phyloP scores from a whole-genome alignment of 1,139 yeast species.

The Petasospora rhodanensis region DNA sequence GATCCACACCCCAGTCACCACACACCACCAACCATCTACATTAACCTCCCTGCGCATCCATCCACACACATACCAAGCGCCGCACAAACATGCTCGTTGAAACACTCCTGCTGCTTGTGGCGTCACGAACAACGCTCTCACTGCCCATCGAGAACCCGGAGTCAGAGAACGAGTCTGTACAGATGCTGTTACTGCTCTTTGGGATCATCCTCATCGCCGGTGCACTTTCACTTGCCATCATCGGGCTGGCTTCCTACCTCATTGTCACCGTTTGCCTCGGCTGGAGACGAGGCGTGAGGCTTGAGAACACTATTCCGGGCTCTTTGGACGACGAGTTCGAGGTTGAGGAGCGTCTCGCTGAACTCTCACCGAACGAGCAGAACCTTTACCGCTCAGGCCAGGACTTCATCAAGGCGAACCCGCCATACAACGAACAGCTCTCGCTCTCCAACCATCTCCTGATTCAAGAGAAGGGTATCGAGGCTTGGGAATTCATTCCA shows the following conservation, averaged over 20 bases:
- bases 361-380: conserved; percentile 66
- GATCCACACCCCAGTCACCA: too few relatives aligned
- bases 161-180: too few relatives aligned
- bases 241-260: too few relatives aligned
- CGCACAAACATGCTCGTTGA: too few relatives aligned
- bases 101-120: too few relatives aligned
- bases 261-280: conserved; percentile 3
- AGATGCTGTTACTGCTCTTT: too few relatives aligned
- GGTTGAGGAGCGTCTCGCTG: conserved; percentile 59
- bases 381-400: conserved; percentile 66
- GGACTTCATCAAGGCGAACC: conserved; percentile 46
- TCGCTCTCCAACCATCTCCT: conserved; percentile 39
- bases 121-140: too few relatives aligned
- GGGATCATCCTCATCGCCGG: conserved; percentile 4
- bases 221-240: too few relatives aligned
- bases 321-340: conserved; percentile 62
- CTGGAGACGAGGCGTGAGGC: conserved; percentile 10
- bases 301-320: conserved; percentile 43
- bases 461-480: conserved; percentile 88
- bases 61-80: too few relatives aligned
- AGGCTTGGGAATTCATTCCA: conserved; percentile 89
- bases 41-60: too few relatives aligned
- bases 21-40: too few relatives aligned
- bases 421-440: conserved; percentile 39
- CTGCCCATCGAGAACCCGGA: too few relatives aligned